Evolutionary conservation across 176 grass and related monocot genomes (phyloP).

Genomic region (Sorghum bicolor): DNA sequence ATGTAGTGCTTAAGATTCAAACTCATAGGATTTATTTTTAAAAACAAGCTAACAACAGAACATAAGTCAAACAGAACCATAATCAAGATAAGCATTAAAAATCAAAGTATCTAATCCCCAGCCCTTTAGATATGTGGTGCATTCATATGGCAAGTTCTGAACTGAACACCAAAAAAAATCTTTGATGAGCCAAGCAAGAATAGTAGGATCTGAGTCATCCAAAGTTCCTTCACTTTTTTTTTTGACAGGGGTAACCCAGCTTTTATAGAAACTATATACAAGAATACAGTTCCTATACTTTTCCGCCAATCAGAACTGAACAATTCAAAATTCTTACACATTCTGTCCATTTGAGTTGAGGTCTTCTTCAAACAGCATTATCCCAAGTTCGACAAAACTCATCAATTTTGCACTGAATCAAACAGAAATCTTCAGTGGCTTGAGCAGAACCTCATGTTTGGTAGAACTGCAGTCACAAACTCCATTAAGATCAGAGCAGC

Average conservation of each 20-base stretch:
- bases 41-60: background rate
- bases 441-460: background rate
- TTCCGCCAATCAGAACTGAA: background rate
- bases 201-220: too few species aligned
- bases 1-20: background rate
- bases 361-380: background rate
- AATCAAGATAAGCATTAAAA: background rate
- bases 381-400: background rate
- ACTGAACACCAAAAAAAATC: background rate
- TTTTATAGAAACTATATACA: background rate
- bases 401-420: background rate
- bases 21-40: background rate
- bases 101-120: background rate
- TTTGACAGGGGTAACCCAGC: background rate
- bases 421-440: background rate
- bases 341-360: background rate
- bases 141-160: constrained; percentile 5
- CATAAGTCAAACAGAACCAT: background rate
- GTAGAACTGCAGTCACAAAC: background rate
- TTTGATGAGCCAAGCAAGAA: constrained; percentile 1
- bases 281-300: background rate
- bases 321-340: background rate
- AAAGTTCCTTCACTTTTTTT: background rate
- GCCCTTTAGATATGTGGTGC: background rate
- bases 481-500: background rate